Evolutionary conservation across 768 basidiomycete species (phyloP).

Genomic region (Rhodosporidiobolus odoratus): DNA sequence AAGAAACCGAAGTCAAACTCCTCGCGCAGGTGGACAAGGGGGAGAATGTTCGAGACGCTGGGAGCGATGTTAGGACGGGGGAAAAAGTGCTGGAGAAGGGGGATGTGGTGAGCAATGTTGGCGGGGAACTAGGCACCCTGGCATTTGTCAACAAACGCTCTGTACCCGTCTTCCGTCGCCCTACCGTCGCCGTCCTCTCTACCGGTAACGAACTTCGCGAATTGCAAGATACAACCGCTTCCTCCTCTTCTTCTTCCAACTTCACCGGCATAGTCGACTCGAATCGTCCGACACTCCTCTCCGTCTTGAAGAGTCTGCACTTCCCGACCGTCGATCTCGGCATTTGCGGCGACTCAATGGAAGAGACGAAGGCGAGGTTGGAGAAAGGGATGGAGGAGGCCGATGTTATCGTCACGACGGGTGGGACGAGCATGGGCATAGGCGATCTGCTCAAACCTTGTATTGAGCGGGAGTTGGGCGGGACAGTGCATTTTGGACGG

Average conservation of each 20-base stretch:
- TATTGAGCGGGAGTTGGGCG: slow-evolving; percentile 69
- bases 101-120: slow-evolving; percentile 59
- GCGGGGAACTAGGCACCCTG: slow-evolving; percentile 78
- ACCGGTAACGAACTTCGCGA: slow-evolving; percentile 79
- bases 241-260: slow-evolving; percentile 28
- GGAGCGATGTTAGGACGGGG: slow-evolving; percentile 59
- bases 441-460: slow-evolving; percentile 81
- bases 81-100: slow-evolving; percentile 60
- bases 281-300: slow-evolving; percentile 71
- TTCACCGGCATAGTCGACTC: slow-evolving; percentile 67
- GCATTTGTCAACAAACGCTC: slow-evolving; percentile 69
- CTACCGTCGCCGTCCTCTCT: slow-evolving; percentile 71
- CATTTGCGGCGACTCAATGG: slow-evolving; percentile 67
- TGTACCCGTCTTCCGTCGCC: slow-evolving; percentile 66
- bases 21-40: slow-evolving; percentile 58
- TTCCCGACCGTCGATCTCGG: slow-evolving; percentile 75
- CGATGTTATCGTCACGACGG: slow-evolving; percentile 75
- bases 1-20: slow-evolving; percentile 68
- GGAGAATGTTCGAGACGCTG: slow-evolving; percentile 66
- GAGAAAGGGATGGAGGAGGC: slow-evolving; percentile 57
- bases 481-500: slow-evolving; percentile 77
- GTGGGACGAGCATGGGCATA: slow-evolving; percentile 87
- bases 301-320: slow-evolving; percentile 65
- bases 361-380: slow-evolving; percentile 53
- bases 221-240: slow-evolving; percentile 48